Conservation (phyloP, 176 grass and related monocot species). For the Dactylis glomerata region DNA sequence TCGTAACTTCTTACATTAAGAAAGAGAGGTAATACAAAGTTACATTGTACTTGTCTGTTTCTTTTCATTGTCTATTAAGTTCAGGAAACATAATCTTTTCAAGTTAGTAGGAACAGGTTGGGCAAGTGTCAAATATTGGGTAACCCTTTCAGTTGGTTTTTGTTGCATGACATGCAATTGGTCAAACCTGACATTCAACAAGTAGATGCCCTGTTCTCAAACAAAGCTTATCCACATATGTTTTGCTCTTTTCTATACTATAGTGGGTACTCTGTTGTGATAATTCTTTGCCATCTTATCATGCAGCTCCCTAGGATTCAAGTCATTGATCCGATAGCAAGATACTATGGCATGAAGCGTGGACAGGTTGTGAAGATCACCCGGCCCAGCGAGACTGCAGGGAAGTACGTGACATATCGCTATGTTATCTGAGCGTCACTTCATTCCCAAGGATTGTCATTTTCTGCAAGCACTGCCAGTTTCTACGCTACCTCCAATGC, state of each 20-base stretch:
- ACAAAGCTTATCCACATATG: neutral
- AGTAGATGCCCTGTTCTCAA: neutral
- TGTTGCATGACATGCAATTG: neutral
- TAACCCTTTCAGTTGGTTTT: neutral
- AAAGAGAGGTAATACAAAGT: no score
- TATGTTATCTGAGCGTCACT: constrained; percentile 63
- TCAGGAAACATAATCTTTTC: neutral
- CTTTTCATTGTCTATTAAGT: neutral
- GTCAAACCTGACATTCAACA: neutral
- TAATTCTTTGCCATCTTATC: constrained; percentile 14
- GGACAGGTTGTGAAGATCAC: constrained; percentile 86
- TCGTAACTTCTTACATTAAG: no score
- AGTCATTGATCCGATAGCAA: constrained; percentile 65
- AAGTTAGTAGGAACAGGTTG: neutral
- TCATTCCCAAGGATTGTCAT: constrained; percentile 14
- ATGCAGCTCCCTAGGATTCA: constrained; percentile 77
- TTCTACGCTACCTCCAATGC: neutral
- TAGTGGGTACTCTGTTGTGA: constrained; percentile 11
- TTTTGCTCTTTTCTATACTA: neutral
- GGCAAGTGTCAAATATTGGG: neutral
- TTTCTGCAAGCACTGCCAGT: neutral
- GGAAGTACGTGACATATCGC: constrained; percentile 72
- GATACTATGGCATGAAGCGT: constrained; percentile 83
- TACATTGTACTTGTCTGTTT: neutral
- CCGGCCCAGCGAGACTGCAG: constrained; percentile 63